Conservation (phyloP, 257 asterid genomes). For the Jasminum sambac region DNA sequence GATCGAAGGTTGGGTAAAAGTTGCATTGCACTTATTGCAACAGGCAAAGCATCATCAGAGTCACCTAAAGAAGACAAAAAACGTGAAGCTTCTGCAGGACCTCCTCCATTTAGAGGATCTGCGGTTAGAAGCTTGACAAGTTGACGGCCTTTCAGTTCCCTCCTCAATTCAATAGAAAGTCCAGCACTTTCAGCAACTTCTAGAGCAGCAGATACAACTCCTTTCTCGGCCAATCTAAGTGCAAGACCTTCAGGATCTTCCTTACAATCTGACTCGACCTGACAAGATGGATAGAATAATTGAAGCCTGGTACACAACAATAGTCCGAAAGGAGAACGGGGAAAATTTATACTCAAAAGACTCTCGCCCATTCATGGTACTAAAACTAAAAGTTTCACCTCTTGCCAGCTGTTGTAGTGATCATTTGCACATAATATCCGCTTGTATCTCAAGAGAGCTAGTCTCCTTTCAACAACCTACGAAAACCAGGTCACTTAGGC, state of each 20-base stretch:
- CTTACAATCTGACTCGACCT: constrained; percentile 90
- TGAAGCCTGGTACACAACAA: constrained; percentile 1
- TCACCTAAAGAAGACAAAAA: constrained; percentile 89
- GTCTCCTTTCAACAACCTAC: constrained; percentile 83
- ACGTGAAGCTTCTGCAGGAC: constrained; percentile 99
- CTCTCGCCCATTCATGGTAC: constrained; percentile 17
- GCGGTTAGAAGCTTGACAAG: constrained; percentile 97
- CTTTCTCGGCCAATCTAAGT: constrained; percentile 95
- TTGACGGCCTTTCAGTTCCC: constrained; percentile 98
- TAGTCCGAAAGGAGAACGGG: constrained; percentile 10
- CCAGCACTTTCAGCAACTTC: constrained; percentile 97
- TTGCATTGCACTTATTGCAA: constrained; percentile 99
- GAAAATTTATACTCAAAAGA: not conserved
- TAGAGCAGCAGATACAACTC: constrained; percentile 91
- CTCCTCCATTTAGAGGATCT: constrained; percentile 96
- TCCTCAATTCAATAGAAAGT: constrained; percentile 85
- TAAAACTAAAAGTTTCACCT: constrained; percentile 49
- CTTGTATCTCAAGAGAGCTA: constrained; percentile 79
- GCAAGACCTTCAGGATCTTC: constrained; percentile 99
- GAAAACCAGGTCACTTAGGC: constrained; percentile 17
- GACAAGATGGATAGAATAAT: constrained; percentile 22
- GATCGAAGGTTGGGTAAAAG: constrained; percentile 93
- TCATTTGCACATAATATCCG: constrained; percentile 93
- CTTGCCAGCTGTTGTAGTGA: constrained; percentile 87
- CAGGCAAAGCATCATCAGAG: constrained; percentile 94